Base-by-base conservation (phyloP, 768 basidiomycete genomes). In the Scleroderma bovista region DNA sequence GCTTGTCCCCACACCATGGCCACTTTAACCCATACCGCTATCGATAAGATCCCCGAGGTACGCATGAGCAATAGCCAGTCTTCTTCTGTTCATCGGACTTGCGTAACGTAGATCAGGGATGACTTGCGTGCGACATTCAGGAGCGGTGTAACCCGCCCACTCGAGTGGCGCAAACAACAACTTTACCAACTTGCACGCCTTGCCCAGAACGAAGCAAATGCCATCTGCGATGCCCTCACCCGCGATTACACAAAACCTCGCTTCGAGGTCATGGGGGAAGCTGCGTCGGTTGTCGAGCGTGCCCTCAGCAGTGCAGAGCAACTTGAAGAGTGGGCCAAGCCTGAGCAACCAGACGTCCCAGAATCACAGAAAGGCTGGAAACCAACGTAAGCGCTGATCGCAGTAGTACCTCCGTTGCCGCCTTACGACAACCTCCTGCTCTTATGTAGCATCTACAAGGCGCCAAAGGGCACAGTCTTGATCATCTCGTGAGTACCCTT, bases 81-180 rank as follows among this genome's bases (percentile, higher is more conserved):
- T 10, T 8, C 22, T 13, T 41, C 46, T 43, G 16, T n/a, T 17
- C 29, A 9, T 31, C 22, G 44, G 23, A 34, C 20, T 29, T 9
- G 17, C 19, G 12, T 54, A 11, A 17, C 36, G 6, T 42, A 73
- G 72, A 69, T 71, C 50, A 61, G 69, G 53, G 65, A 64, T 11
- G 33, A 57, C 1, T 60, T 86, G 6, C 67, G 63, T 6, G 60
- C 65, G 31, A 77, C 76, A 6, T 87, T 86, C 66, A 63, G 63
- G n/a, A 55, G 71, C 1, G 78, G 80, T 3, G 55, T 69, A 34
- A 76, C 80, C 0, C 72, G 69, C n/a, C 67, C 79, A 3, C 56
- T 88, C 34, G 64, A 66, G 51, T 88, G 78, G 75, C 76, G 88
- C 15, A 76, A 77, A 47, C 72, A 77, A 41, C 88, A 90, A 55